Conservation (phyloP, 169 alveolate genomes). For the Plasmodium coatneyi region DNA sequence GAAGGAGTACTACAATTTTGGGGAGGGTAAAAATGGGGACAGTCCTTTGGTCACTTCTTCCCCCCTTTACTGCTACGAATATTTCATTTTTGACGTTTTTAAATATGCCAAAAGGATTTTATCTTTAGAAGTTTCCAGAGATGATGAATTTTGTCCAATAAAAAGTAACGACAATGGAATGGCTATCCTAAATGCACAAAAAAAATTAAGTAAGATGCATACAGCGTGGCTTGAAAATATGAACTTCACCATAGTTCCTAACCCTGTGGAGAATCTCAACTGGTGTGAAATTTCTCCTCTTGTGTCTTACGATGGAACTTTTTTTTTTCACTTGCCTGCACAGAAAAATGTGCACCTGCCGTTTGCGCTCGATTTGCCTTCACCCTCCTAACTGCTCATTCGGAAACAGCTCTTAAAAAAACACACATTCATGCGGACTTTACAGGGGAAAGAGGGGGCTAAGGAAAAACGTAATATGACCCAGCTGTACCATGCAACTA, state of each 20-base stretch:
- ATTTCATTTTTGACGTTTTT: slow-evolving; percentile 82
- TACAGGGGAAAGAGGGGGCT: neutral
- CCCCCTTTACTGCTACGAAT: slow-evolving; percentile 81
- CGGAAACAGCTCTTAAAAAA: neutral
- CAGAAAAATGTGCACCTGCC: slow-evolving; percentile 36
- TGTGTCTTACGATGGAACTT: slow-evolving; percentile 70
- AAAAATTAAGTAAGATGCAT: slow-evolving; percentile 42
- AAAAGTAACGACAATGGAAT: slow-evolving; percentile 38
- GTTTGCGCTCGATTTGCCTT: slow-evolving; percentile 3
- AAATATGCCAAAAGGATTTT: slow-evolving; percentile 76
- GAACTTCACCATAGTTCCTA: slow-evolving; percentile 22
- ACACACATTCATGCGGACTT: neutral
- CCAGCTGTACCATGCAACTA: neutral
- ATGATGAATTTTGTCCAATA: slow-evolving; percentile 60
- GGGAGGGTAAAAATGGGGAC: neutral
- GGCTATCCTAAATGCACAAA: slow-evolving; percentile 32
- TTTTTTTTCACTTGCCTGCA: slow-evolving; percentile 65
- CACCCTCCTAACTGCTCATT: neutral
- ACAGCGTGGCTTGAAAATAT: slow-evolving; percentile 58
- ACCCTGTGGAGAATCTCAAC: slow-evolving; percentile 1
- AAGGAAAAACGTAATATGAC: neutral
- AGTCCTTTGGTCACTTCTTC: slow-evolving; percentile 4
- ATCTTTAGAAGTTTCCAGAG: slow-evolving; percentile 40
- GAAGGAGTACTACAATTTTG: slow-evolving; percentile 13
- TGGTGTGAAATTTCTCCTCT: slow-evolving; percentile 69